These are phyloP conservation scores for Cadophora gregata DNA, from an alignment of 2,329 filamentous ascomycete genomes.

Conservation along the genomic window DNA sequence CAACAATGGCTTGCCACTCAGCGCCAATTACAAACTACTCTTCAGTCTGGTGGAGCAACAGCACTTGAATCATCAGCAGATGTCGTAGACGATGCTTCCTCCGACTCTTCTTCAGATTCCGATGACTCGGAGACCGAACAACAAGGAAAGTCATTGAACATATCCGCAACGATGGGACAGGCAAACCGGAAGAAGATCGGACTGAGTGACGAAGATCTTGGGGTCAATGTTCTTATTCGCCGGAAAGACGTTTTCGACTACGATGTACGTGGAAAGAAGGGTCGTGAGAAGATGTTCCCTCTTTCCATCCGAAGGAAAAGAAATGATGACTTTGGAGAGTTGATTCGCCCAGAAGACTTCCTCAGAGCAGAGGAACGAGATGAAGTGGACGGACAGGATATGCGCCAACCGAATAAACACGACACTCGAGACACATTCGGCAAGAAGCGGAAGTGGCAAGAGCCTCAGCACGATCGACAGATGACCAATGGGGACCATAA, in stretches of 20 bases:
- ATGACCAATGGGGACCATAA: constrained; percentile 59
- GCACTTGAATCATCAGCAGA: constrained; percentile 73
- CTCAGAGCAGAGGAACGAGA: constrained; percentile 91
- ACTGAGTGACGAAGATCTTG: constrained; percentile 86
- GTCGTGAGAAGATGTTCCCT: constrained; percentile 90
- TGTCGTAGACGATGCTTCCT: constrained; percentile 81
- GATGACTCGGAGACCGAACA: constrained; percentile 90
- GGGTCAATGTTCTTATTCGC: constrained; percentile 87
- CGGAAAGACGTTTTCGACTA: constrained; percentile 93
- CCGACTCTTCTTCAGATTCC: constrained; percentile 83
- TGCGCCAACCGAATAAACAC: constrained; percentile 56
- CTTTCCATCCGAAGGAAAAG: constrained; percentile 80
- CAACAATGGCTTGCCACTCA: constrained; percentile 93
- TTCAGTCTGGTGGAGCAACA: constrained; percentile 72
- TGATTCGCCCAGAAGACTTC: constrained; percentile 94
- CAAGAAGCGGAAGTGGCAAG: constrained; percentile 94
- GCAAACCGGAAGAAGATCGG: constrained; percentile 84
- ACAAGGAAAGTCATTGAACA: constrained; percentile 89
- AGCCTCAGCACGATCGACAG: constrained; percentile 54
- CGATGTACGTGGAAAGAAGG: constrained; percentile 88
- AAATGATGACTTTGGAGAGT: constrained; percentile 89
- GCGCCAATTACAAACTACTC: constrained; percentile 81
- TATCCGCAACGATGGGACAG: constrained; percentile 84
- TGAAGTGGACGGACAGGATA: constrained; percentile 69
- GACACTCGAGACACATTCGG: constrained; percentile 70